These are phyloP conservation scores for Pseudogymnoascus destructans DNA, from an alignment of 2,329 filamentous ascomycete genomes.

Conservation along the genomic window DNA sequence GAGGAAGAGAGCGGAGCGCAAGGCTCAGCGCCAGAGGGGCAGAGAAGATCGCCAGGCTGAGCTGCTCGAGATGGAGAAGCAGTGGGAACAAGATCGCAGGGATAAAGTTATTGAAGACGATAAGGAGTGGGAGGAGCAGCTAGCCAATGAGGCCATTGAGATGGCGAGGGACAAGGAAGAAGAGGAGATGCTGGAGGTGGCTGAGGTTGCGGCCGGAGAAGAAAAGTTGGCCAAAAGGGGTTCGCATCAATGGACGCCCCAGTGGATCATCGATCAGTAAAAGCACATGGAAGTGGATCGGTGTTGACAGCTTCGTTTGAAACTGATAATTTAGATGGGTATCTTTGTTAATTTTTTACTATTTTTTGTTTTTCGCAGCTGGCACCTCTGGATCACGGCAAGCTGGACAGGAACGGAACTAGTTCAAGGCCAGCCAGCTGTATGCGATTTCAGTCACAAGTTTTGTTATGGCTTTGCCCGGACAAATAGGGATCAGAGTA, in stretches of 20 bases:
- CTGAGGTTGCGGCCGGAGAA: background rate
- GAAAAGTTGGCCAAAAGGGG: background rate
- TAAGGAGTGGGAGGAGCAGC: constrained; percentile 1
- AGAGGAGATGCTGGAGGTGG: background rate
- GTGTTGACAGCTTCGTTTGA: background rate
- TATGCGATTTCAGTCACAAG: background rate
- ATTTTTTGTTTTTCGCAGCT: background rate
- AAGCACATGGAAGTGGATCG: background rate
- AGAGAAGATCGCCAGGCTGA: background rate
- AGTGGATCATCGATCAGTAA: background rate
- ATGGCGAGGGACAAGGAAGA: background rate
- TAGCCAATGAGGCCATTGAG: background rate
- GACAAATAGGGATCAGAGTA: background rate
- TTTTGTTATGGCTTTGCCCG: background rate
- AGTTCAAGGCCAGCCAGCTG: background rate
- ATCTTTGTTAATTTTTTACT: background rate
- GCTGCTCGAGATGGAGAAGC: constrained; percentile 1
- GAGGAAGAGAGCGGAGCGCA: background rate
- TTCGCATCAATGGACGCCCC: background rate
- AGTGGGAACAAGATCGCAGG: constrained; percentile 4
- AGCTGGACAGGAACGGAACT: background rate
- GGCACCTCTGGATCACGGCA: background rate
- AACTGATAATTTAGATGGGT: background rate
- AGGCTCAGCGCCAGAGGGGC: background rate
- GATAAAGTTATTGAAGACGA: background rate